Conservation (phyloP, 495 filamentous ascomycete genomes). For the Corynascus novoguineensis region DNA sequence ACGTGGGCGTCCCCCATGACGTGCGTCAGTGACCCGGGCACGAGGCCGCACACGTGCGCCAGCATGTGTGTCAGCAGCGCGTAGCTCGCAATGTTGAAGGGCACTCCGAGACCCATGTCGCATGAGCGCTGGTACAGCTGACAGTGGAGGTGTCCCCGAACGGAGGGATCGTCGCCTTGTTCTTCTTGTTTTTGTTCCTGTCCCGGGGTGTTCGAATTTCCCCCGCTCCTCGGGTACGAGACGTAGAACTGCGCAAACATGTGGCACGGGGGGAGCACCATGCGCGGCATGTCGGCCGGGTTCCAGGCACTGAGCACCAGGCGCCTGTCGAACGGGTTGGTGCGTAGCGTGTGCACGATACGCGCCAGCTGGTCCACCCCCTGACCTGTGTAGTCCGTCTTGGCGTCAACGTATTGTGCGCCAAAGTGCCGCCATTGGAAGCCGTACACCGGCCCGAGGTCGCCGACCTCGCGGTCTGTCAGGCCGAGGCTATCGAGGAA, state of each 20-base stretch:
- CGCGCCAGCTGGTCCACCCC: conserved; percentile 89
- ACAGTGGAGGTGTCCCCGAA: conserved; percentile 65
- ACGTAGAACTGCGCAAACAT: conserved; percentile 99
- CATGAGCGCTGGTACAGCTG: conserved; percentile 89
- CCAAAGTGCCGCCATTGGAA: conserved; percentile 99
- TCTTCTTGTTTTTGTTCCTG: conserved; percentile 18
- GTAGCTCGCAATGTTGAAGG: conserved; percentile 96
- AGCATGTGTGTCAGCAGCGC: conserved; percentile 91
- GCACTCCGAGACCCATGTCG: conserved; percentile 96
- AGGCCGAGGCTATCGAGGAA: conserved; percentile 83
- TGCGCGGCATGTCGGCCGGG: conserved; percentile 72
- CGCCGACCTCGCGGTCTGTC: conserved; percentile 70
- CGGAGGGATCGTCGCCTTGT: conserved; percentile 31
- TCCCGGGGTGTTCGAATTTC: background rate
- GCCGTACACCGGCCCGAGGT: conserved; percentile 93
- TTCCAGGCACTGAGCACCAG: conserved; percentile 95
- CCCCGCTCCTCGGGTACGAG: conserved; percentile 53
- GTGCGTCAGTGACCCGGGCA: conserved; percentile 79
- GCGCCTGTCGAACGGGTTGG: conserved; percentile 78
- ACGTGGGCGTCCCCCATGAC: conserved; percentile 96
- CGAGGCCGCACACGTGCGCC: conserved; percentile 75
- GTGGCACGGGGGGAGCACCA: conserved; percentile 95
- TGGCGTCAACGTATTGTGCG: conserved; percentile 72
- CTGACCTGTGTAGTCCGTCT: conserved; percentile 78
- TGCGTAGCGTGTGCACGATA: conserved; percentile 73